Evolutionary conservation across 371 early-diverging fungal genomes (phyloP).

Genomic region (Syncephalastrum contaminatum): DNA sequence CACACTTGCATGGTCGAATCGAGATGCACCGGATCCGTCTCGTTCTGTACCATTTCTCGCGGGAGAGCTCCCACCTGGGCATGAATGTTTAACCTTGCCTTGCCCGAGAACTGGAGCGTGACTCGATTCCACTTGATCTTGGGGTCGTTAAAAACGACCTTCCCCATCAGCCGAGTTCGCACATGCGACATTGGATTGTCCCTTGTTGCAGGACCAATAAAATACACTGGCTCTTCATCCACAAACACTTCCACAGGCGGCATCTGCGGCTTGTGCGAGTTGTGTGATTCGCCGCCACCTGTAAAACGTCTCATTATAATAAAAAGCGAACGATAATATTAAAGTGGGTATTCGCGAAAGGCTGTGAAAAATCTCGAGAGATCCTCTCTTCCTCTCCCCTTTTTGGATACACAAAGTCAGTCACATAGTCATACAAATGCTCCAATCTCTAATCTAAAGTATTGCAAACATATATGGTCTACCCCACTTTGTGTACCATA

Average conservation of each 20-base stretch:
- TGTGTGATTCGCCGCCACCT: too few species aligned
- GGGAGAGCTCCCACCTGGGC: constrained; percentile 18
- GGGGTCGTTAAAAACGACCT: constrained; percentile 35
- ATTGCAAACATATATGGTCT: too few species aligned
- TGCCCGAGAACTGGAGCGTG: constrained; percentile 40
- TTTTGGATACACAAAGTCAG: too few species aligned
- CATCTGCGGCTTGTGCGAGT: constrained; percentile 1
- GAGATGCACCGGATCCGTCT: constrained; percentile 21
- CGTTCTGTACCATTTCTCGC: constrained; percentile 7
- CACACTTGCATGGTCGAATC: constrained; percentile 35
- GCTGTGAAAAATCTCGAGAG: too few species aligned
- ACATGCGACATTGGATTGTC: constrained; percentile 47
- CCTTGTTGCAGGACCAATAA: constrained; percentile 42
- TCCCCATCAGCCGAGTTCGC: constrained; percentile 40
- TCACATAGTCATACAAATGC: too few species aligned
- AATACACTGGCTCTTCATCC: constrained; percentile 33
- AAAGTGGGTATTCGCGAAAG: too few species aligned
- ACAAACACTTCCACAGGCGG: constrained; percentile 25
- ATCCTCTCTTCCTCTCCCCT: too few species aligned
- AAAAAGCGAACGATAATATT: too few species aligned
- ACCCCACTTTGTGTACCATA: too few species aligned
- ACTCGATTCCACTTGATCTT: constrained; percentile 50
- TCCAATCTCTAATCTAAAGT: too few species aligned
- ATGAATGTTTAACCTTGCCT: constrained; percentile 36
- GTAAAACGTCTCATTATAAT: too few species aligned